A percentile compares a stretch with the other conserved stretches of the same genome.
These are phyloP conservation scores for Rhypophila decipiens DNA, from an alignment of 495 filamentous ascomycete species.

Conservation along the genomic window DNA sequence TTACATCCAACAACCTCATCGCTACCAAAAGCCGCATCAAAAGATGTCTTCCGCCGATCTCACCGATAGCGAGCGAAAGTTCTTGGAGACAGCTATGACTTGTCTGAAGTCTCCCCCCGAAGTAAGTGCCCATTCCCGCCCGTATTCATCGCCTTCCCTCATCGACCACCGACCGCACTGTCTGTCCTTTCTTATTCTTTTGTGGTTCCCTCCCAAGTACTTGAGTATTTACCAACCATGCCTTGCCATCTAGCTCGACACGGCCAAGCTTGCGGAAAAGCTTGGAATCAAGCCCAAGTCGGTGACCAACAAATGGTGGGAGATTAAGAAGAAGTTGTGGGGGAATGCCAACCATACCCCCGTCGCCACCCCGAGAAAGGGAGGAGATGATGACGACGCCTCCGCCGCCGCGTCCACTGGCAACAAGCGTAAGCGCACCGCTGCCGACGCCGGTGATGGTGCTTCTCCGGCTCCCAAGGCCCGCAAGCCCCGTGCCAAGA, in stretches of 20 bases:
- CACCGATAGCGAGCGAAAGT: not conserved
- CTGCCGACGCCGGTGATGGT: not conserved
- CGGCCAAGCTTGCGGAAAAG: not conserved
- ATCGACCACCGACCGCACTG: too few relatives aligned
- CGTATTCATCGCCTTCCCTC: not conserved
- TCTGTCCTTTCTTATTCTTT: too few relatives aligned
- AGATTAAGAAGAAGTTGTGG: constrained; percentile 6
- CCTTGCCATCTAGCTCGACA: constrained; percentile 6
- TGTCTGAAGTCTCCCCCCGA: constrained; percentile 10
- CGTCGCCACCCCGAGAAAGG: not conserved
- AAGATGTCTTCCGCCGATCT: not conserved
- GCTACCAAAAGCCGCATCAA: too few relatives aligned
- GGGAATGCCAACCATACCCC: not conserved
- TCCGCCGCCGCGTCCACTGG: not conserved
- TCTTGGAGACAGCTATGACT: constrained; percentile 3
- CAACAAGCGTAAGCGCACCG: not conserved
- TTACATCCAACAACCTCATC: too few relatives aligned
- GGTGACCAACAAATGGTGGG: constrained; percentile 9
- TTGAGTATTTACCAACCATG: too few relatives aligned
- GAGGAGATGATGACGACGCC: not conserved
- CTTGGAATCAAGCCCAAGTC: constrained; percentile 10
- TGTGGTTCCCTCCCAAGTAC: too few relatives aligned
- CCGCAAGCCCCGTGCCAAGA: not conserved
- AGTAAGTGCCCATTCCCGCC: constrained; percentile 1
- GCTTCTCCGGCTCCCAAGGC: not conserved